Evolutionary conservation across 2,329 filamentous ascomycete genomes (phyloP).

Genomic region (Xylaria multiplex): DNA sequence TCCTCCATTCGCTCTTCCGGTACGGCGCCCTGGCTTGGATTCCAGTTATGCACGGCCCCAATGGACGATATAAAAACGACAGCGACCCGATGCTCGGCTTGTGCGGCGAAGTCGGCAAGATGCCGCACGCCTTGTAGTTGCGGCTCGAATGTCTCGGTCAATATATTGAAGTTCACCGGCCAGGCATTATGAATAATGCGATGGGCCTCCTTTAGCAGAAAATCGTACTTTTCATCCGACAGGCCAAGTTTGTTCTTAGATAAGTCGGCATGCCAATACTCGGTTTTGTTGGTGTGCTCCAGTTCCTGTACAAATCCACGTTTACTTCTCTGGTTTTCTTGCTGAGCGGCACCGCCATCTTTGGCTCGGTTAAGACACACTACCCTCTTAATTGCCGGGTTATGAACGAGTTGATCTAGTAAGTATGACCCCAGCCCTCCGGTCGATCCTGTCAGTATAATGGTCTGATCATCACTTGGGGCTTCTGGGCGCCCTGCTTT

Average conservation of each 20-base stretch:
- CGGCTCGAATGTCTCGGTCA: slow-evolving; percentile 48
- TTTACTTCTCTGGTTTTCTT: slow-evolving; percentile 23
- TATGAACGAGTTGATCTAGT: slow-evolving; percentile 50
- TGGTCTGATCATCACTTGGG: slow-evolving; percentile 38
- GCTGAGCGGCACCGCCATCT: slow-evolving; percentile 29
- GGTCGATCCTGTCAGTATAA: slow-evolving; percentile 55
- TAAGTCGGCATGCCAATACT: slow-evolving; percentile 36
- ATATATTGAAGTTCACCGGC: slow-evolving; percentile 53
- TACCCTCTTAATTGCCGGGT: slow-evolving; percentile 37
- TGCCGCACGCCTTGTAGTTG: slow-evolving; percentile 53
- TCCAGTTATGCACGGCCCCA: slow-evolving; percentile 52
- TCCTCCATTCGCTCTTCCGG: slow-evolving; percentile 53
- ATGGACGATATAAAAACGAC: slow-evolving; percentile 57
- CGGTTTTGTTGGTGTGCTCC: slow-evolving; percentile 26
- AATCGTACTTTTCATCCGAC: slow-evolving; percentile 16
- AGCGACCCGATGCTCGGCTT: slow-evolving; percentile 38
- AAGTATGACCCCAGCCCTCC: slow-evolving; percentile 54
- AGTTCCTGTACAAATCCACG: slow-evolving; percentile 25
- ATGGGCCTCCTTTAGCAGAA: slow-evolving; percentile 20
- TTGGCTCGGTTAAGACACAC: slow-evolving; percentile 37
- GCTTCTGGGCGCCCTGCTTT: slow-evolving; percentile 42
- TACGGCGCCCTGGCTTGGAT: slow-evolving; percentile 42
- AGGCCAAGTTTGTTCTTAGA: slow-evolving; percentile 29
- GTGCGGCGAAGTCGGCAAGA: slow-evolving; percentile 47
- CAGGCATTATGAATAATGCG: slow-evolving; percentile 52